Base-by-base conservation (phyloP, 1,139 yeast species). In the Saccharomyces pastorianus region DNA sequence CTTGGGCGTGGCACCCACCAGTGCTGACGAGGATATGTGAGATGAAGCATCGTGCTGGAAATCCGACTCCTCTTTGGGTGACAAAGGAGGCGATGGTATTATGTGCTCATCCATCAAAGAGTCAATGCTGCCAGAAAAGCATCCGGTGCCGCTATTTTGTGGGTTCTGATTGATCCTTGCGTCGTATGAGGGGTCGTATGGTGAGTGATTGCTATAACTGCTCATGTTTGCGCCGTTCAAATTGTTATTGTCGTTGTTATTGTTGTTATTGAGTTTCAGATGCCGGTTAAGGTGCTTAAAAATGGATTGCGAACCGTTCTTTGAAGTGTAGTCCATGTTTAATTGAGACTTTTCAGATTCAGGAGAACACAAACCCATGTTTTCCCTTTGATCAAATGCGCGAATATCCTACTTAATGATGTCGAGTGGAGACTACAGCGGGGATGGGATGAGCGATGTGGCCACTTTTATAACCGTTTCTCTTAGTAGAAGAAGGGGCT, bases 61-160 rank as follows among this genome's bases (percentile, higher is more conserved):
- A 42, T 34, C 26, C 46, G 48, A 17, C 48, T 48, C 54, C 47
- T 57, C 23, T 47, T 59, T 61, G 38, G 70, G 70, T 6, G 70
- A 67, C 49, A 66, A 55, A 6, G 70, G 70, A 6, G 70, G 70
- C 23, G 70, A 67, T 1, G 67, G 69, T 11, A 66, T 64, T 41
- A 58, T 54, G 20, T 57, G 58, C 32, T 60, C 66, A 47, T 61
- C 62, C n/a, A 55, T 47, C 17, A 55, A 31, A 2, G 56, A 25
- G 47, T 61, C 58, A 47, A 51, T 28, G 48, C 54, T 49, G 31
- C 55, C 51, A 27, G 50, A 46, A 42, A 50, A 55, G 26, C 55
- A 34, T 46, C 56, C 53, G 32, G 49, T 28, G 25, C 56, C 50
- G 34, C 47, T 52, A 20, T 52, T 20, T 26, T 28, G 27, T 28